Evolutionary conservation across 208 protist species (phyloP).

Genomic region (Leishmania braziliensis): DNA sequence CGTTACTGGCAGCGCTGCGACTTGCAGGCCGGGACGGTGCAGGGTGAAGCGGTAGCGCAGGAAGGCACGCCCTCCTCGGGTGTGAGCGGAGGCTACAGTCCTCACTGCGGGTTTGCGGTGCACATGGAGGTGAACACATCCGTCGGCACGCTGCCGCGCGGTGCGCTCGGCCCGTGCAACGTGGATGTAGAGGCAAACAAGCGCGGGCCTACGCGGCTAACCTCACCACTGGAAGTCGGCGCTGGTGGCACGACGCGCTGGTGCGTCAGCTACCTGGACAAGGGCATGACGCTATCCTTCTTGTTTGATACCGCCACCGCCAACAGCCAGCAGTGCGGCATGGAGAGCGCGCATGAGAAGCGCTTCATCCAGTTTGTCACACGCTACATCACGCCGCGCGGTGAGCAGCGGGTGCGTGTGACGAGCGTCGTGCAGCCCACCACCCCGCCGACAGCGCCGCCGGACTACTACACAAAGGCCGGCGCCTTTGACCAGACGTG

Average conservation of each 20-base stretch:
- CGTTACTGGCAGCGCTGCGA: conserved; percentile 81
- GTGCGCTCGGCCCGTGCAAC: conserved; percentile 71
- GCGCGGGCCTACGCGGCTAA: conserved; percentile 18
- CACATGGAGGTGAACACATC: conserved; percentile 75
- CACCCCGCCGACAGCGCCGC: conserved; percentile 39
- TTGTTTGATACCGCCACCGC: conserved; percentile 84
- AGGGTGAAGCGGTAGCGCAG: background rate
- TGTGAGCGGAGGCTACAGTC: conserved; percentile 29
- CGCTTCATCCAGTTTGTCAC: conserved; percentile 96
- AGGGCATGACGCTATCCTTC: conserved; percentile 59
- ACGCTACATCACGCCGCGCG: conserved; percentile 86
- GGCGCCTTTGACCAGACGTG: conserved; percentile 97
- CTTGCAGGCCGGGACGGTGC: conserved; percentile 27
- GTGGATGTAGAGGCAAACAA: conserved; percentile 58
- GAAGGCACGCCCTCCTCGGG: background rate
- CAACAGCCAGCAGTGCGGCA: conserved; percentile 20
- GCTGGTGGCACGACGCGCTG: conserved; percentile 64
- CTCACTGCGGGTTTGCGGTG: conserved; percentile 63
- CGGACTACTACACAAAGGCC: conserved; percentile 51
- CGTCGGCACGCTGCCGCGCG: conserved; percentile 70
- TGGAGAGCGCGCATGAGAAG: conserved; percentile 26
- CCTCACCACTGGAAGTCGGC: conserved; percentile 69
- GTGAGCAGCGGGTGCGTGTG: conserved; percentile 86
- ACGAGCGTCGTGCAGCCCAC: conserved; percentile 82
- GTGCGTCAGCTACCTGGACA: conserved; percentile 65